Conservation (phyloP, 1,284 basidiomycete genomes). For the Pseudomicrostroma phylloplanum region DNA sequence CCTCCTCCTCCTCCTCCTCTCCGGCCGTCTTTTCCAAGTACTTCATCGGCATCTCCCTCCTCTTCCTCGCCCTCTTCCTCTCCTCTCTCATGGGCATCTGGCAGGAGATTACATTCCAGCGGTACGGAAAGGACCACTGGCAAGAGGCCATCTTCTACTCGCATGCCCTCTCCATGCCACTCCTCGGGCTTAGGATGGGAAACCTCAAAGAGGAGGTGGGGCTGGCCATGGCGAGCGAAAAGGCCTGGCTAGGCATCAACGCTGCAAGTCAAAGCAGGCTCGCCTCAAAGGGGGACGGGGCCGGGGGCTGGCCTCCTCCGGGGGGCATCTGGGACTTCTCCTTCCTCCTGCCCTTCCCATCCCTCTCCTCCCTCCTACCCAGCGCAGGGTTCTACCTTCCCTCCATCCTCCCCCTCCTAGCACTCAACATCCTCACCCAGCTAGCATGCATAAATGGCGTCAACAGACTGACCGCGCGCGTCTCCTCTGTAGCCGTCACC, state of each 20-base stretch:
- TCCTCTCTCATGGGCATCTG: slow-evolving; percentile 75
- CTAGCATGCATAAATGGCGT: slow-evolving; percentile 84
- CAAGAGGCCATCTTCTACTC: slow-evolving; percentile 82
- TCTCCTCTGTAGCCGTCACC: slow-evolving; percentile 75
- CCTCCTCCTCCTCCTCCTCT: slow-evolving; percentile 15
- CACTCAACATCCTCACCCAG: slow-evolving; percentile 72
- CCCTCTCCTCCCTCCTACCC: too few species aligned
- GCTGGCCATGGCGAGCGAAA: neutral
- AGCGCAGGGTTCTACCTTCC: slow-evolving; percentile 55
- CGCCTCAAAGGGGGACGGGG: neutral
- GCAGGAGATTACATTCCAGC: slow-evolving; percentile 73
- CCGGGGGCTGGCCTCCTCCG: neutral
- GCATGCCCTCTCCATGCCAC: slow-evolving; percentile 64
- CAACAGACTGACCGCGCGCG: slow-evolving; percentile 67
- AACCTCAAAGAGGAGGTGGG: slow-evolving; percentile 1
- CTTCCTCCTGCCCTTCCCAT: neutral
- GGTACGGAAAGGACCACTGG: slow-evolving; percentile 67
- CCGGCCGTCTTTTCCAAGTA: slow-evolving; percentile 56
- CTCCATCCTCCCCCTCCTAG: slow-evolving; percentile 62
- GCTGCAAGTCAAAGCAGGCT: neutral
- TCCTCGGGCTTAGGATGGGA: slow-evolving; percentile 54
- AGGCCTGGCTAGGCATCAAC: slow-evolving; percentile 7
- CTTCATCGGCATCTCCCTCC: slow-evolving; percentile 65
- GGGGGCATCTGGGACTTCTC: neutral
- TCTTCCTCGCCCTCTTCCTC: slow-evolving; percentile 70